Conservation (phyloP, 1,284 basidiomycete genomes). For the Xerocomus amazonicus region DNA sequence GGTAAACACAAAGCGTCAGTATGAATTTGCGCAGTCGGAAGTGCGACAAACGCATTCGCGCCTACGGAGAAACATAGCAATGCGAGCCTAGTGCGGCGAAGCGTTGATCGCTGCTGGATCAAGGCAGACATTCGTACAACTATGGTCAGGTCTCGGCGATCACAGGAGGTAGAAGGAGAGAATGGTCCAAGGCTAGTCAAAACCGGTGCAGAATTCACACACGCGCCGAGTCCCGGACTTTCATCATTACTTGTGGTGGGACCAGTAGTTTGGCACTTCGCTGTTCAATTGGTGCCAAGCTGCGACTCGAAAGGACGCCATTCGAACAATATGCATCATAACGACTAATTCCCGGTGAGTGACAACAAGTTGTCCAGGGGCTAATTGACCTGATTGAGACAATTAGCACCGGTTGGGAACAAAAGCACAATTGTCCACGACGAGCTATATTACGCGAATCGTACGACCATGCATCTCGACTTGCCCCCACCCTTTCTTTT, state of each 20-base stretch:
- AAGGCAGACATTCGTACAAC: slow-evolving; percentile 13
- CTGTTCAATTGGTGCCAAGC: neutral
- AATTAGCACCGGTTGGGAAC: slow-evolving; percentile 11
- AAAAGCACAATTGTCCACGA: slow-evolving; percentile 27
- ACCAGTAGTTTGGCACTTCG: too few relatives aligned
- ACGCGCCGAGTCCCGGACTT: neutral
- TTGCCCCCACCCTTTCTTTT: neutral
- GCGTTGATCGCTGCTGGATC: slow-evolving; percentile 6
- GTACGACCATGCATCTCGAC: neutral
- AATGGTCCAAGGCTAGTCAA: too few relatives aligned
- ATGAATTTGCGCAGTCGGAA: slow-evolving; percentile 1
- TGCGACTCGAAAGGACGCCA: neutral
- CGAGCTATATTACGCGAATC: slow-evolving; percentile 5
- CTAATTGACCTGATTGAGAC: slow-evolving; percentile 4
- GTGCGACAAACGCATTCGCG: slow-evolving; percentile 55
- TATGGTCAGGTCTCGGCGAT: neutral
- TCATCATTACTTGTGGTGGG: too few relatives aligned
- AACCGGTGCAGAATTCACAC: neutral
- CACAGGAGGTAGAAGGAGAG: too few relatives aligned
- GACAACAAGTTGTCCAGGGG: slow-evolving; percentile 12
- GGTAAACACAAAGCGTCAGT: neutral
- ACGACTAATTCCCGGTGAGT: neutral
- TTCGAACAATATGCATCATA: neutral
- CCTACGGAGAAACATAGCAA: slow-evolving; percentile 54
- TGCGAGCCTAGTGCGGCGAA: slow-evolving; percentile 24